Base-by-base conservation (phyloP, 768 basidiomycete genomes). In the Phaeotremella skinneri region DNA sequence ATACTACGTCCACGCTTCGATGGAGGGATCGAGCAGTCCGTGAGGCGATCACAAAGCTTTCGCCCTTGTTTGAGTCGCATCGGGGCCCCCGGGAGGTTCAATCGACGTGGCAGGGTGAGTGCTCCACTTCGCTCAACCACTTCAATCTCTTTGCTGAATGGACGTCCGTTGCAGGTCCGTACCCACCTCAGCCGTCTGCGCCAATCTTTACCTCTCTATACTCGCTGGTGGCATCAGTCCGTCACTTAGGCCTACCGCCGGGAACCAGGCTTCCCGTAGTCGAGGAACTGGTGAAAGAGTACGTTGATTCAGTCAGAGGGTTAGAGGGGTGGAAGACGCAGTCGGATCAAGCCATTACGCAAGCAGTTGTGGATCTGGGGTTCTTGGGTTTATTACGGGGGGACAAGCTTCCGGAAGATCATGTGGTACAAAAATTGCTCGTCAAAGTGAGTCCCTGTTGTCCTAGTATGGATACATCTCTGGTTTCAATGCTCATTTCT, bases 91-190 rank as follows among this genome's bases (percentile, higher is more conserved):
- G 21, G 5, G 69, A 66, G 26, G 58, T 71, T 26, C 49, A 52
- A 27, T 56, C 66, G 1, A 55, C 59, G 13, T 74, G 72, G 72
- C 72, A 71, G 60, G 70, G 67, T 68, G 16, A 49, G 64, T 39
- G 1, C 32, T 26, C 42, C 30, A 9, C 14, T 27, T 32, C n/a
- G 21, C 9, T 32, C 39, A 34, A 41, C 13, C n/a, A 23, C 6
- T 21, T 50, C 39, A 42, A 25, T 45, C 43, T 42, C 13, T 17
- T 23, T 9, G 43, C n/a, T 45, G 20, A 37, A 7, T 17, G 7
- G 34, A 37, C 34, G 34, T 56, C n/a, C 21, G 30, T n/a, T 23
- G 54, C 37, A 59, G 70, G 61, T 6, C 57, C 58, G 1, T 47
- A 61, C 11, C 72, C 72, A 4, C 45, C 55, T n/a, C 29, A 59